phyloP scores from a whole-genome alignment of 2,329 filamentous ascomycete genomes.

The Fusarium torulosum region DNA sequence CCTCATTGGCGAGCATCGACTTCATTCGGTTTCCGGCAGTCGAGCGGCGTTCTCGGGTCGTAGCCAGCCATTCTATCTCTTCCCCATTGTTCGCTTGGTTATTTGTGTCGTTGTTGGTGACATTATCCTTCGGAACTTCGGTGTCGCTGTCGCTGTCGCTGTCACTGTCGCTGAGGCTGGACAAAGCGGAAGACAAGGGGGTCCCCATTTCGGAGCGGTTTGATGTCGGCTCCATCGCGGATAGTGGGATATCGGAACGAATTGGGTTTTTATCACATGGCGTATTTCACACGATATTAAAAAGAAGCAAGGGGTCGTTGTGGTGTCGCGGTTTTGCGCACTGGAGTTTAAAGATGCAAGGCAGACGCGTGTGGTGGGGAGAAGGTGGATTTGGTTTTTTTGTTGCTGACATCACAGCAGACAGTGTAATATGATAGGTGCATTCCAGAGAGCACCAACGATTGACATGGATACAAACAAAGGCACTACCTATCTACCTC shows the following conservation, averaged over 20 bases:
- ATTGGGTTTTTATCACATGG: constrained; percentile 39
- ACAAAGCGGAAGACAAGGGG: constrained; percentile 49
- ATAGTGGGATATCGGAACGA: constrained; percentile 23
- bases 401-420: constrained; percentile 44
- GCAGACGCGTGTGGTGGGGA: constrained; percentile 44
- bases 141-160: constrained; percentile 47
- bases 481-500: too few species aligned
- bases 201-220: constrained; percentile 52
- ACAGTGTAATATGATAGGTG: constrained; percentile 29
- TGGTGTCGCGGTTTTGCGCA: constrained; percentile 23
- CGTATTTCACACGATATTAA: constrained; percentile 15
- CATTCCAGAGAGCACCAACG: background rate
- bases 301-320: constrained; percentile 7
- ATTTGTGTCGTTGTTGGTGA: constrained; percentile 51
- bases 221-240: constrained; percentile 49
- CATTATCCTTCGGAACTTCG: constrained; percentile 45
- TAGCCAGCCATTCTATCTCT: constrained; percentile 76
- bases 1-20: constrained; percentile 79
- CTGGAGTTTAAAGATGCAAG: constrained; percentile 30
- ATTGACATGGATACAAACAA: background rate
- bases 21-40: constrained; percentile 89
- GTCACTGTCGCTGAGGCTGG: constrained; percentile 49
- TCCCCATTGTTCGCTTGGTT: constrained; percentile 54
- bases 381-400: constrained; percentile 24
- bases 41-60: constrained; percentile 78